Base-by-base conservation (phyloP, 140 eudicot genomes). In the Ambrosia hybrid region DNA sequence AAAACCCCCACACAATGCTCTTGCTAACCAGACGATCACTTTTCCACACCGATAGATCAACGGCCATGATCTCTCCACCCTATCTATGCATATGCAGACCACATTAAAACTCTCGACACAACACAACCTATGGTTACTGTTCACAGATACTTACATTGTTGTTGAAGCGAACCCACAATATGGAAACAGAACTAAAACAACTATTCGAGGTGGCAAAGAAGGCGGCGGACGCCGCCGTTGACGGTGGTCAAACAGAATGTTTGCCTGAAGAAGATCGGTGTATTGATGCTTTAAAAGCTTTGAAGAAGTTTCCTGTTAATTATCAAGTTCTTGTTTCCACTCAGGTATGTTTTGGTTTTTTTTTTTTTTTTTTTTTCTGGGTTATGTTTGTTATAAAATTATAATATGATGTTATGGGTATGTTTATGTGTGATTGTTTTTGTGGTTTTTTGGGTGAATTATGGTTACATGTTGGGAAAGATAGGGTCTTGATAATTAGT, bases 311-410 rank as follows among this genome's bases (percentile, higher is more conserved):
- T 41, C 96, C 95, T 60, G 96, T 91, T 51, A 85, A 81, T 73
- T 91, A 91, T 80, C 88, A 91, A 63, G 43, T 91, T 78, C 95
- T 91, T 14, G 96, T 91, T 16, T 84, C 94, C 52, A 86, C 97
- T n/a, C 96, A 91, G 97, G 97, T 89, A 37, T 1, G 15, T 4
- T 49, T 4, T 16, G 58, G 65, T 58, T 68, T 7, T 52, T 53
- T 5, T 5, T 9, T n/a, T 46, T 69, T 49, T 59, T 65, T 17
- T 57, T 8, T 14, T 68, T 38, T 21, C 30, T 21, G 30, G 30
- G 61, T 59, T 34, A 16, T 51, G 72, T 75, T 43, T 17, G 9
- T 41, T 6, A 6, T 6, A 41, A 41, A 5, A 46, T 9, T 46
- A 46, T 46, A 39, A 69, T 52, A 4, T 13, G 48, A 10, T 59